phyloP scores from a whole-genome alignment of 192 early-diverging fungal species.

The Piromyces sp. region DNA sequence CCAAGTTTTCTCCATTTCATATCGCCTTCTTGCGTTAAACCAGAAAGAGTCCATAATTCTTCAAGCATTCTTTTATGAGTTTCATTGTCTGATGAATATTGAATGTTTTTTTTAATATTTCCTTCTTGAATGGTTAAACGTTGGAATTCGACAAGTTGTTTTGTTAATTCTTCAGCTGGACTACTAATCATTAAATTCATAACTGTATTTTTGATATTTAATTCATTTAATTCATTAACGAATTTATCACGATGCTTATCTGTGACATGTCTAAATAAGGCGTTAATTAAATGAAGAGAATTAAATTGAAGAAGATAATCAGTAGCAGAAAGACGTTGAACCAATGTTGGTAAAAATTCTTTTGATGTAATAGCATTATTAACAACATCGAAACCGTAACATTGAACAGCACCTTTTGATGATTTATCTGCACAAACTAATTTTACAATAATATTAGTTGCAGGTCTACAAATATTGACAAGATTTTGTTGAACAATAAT shows the following conservation, averaged over 20 bases:
- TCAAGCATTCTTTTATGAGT: slow-evolving; percentile 26
- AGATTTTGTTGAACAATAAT: slow-evolving; percentile 46
- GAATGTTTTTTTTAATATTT: slow-evolving; percentile 22
- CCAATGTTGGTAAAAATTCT: slow-evolving; percentile 21
- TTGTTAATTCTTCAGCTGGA: slow-evolving; percentile 42
- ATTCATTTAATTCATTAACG: slow-evolving; percentile 23
- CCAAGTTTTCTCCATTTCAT: slow-evolving; percentile 45
- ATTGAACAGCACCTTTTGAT: slow-evolving; percentile 11
- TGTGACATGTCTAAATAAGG: slow-evolving; percentile 38
- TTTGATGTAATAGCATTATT: slow-evolving; percentile 20
- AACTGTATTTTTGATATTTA: slow-evolving; percentile 25
- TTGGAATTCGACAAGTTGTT: slow-evolving; percentile 48
- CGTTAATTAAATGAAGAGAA: slow-evolving; percentile 42
- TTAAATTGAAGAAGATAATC: slow-evolving; percentile 47
- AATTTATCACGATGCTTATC: slow-evolving; percentile 26
- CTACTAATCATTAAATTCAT: slow-evolving; percentile 17
- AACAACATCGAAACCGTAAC: slow-evolving; percentile 32
- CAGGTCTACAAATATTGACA: slow-evolving; percentile 51
- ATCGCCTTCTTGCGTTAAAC: slow-evolving; percentile 12
- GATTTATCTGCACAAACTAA: slow-evolving; percentile 24
- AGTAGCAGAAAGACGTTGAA: slow-evolving; percentile 33
- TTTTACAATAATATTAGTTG: slow-evolving; percentile 50
- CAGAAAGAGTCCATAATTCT: slow-evolving; percentile 32
- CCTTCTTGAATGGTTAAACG: slow-evolving; percentile 34
- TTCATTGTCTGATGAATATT: slow-evolving; percentile 24